Conservation (phyloP, 352 stramenopile species). For the Phytophthora ohioensis region DNA sequence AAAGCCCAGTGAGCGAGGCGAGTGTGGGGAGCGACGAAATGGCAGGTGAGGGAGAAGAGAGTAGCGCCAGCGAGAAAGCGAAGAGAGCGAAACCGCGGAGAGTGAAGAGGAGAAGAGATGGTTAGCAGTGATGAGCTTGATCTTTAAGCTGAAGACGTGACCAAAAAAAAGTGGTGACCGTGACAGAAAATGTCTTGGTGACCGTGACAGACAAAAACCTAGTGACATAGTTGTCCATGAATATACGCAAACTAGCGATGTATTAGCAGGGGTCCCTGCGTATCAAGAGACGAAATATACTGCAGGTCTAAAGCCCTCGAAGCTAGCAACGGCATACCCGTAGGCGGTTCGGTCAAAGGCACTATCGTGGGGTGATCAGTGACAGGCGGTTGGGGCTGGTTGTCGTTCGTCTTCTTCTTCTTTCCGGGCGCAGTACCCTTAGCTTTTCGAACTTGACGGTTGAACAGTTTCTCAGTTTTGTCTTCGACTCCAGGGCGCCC, state of each 20-base stretch:
- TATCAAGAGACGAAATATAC: neutral
- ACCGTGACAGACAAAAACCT: neutral
- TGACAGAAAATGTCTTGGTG: no score
- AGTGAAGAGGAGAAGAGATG: neutral
- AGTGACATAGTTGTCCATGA: neutral
- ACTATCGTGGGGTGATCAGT: neutral
- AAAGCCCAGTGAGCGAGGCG: neutral
- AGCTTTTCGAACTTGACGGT: slow-evolving; percentile 3
- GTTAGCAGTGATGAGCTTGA: no score
- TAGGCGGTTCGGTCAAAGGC: neutral
- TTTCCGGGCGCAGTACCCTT: neutral
- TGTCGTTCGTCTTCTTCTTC: neutral
- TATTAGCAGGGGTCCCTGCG: neutral
- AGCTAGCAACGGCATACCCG: neutral
- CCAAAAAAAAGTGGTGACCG: neutral
- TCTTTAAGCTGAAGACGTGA: no score
- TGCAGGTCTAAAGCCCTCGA: neutral
- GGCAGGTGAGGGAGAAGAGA: neutral
- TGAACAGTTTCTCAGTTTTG: slow-evolving; percentile 7
- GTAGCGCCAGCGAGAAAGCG: neutral
- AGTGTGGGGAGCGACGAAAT: neutral
- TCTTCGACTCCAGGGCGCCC: slow-evolving; percentile 1
- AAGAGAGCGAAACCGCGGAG: neutral
- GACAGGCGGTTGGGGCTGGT: no score
- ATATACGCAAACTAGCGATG: no score